Evolutionary conservation across 441 rosid genomes (phyloP).

Genomic region (Hura crepitans): DNA sequence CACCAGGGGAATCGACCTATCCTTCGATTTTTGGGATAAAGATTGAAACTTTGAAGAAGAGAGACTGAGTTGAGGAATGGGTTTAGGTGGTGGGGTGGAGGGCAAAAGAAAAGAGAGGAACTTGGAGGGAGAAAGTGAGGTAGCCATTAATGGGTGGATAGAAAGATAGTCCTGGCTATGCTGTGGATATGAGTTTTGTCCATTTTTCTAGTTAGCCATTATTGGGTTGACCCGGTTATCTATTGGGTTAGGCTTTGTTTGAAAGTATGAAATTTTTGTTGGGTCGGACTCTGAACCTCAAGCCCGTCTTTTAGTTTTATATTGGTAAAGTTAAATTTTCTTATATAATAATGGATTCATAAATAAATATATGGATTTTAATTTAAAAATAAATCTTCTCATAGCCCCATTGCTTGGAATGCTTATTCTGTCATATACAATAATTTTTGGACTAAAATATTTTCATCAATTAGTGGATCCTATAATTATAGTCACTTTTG

Average conservation of each 20-base stretch:
- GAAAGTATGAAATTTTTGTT: not conserved
- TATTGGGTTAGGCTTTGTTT: not conserved
- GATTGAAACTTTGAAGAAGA: conserved; percentile 15
- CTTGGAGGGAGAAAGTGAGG: conserved; percentile 47
- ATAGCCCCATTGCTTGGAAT: too few relatives aligned
- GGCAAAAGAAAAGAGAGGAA: conserved; percentile 61
- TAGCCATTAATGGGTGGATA: conserved; percentile 47
- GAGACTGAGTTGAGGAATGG: conserved; percentile 28
- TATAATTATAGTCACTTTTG: too few relatives aligned
- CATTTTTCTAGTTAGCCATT: not conserved
- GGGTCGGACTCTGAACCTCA: not conserved
- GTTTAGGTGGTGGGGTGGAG: conserved; percentile 41
- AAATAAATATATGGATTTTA: too few relatives aligned
- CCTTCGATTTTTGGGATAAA: conserved; percentile 30
- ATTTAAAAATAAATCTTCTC: too few relatives aligned
- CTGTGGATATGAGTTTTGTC: not conserved
- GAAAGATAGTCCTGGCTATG: not conserved
- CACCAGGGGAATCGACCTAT: conserved; percentile 25
- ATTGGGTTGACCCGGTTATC: not conserved
- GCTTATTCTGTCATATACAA: too few relatives aligned
- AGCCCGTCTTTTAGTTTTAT: not conserved
- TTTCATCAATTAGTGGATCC: too few relatives aligned
- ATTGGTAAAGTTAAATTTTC: too few relatives aligned
- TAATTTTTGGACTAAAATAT: too few relatives aligned
- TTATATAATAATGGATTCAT: too few relatives aligned